These are phyloP conservation scores for Sporobolus alterniflorus DNA, from an alignment of 202 grass and related monocot genomes.

Conservation along the genomic window DNA sequence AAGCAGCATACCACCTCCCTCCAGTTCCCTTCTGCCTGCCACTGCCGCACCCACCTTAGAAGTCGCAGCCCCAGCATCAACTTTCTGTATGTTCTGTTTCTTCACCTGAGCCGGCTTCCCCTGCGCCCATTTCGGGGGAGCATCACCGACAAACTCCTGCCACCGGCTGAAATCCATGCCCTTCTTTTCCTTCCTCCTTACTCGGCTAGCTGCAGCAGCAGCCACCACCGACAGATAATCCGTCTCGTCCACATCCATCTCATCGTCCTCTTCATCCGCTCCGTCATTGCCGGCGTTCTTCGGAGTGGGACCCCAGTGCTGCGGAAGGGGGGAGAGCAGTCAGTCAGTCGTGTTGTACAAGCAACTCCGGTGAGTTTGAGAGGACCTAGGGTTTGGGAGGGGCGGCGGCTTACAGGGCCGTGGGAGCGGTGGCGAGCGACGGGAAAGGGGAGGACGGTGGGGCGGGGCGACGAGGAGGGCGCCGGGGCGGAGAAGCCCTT, in stretches of 20 bases:
- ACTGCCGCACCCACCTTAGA: neutral
- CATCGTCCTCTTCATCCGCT: slow-evolving; percentile 42
- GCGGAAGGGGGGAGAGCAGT: neutral
- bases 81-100: neutral
- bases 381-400: slow-evolving; percentile 31
- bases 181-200: slow-evolving; percentile 87
- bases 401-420: slow-evolving; percentile 59
- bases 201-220: slow-evolving; percentile 34
- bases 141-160: slow-evolving; percentile 53
- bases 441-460: slow-evolving; percentile 89
- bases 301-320: slow-evolving; percentile 64
- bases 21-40: slow-evolving; percentile 10
- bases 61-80: neutral
- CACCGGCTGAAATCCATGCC: slow-evolving; percentile 79
- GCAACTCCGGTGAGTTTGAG: neutral
- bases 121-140: slow-evolving; percentile 31
- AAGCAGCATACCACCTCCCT: neutral
- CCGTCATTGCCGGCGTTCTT: slow-evolving; percentile 28
- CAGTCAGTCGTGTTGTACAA: slow-evolving; percentile 18
- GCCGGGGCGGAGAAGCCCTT: slow-evolving; percentile 76
- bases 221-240: slow-evolving; percentile 51
- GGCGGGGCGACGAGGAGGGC: slow-evolving; percentile 48
- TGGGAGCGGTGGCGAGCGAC: slow-evolving; percentile 91
- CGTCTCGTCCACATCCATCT: slow-evolving; percentile 54
- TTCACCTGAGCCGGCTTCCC: slow-evolving; percentile 9